A percentile compares a stretch with the other conserved stretches of the same genome.
Evolutionary conservation across 805 yeast genomes (phyloP).

Genomic region (Grigorovia transvaalensis): DNA sequence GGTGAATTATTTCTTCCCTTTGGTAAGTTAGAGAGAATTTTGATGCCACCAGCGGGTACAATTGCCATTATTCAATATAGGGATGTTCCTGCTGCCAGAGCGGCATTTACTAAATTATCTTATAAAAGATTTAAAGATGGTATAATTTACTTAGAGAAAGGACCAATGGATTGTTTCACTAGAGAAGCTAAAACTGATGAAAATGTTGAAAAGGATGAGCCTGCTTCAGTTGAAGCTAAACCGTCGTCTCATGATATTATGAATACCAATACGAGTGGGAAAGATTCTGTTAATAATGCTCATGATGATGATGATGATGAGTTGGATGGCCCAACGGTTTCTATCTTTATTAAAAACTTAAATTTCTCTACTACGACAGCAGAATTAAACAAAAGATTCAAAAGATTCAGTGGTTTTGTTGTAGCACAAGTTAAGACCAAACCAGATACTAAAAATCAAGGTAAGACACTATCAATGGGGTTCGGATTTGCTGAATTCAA

Average conservation of each 20-base stretch:
- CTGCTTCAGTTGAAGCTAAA: conserved; percentile 28
- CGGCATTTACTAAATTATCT: conserved; percentile 81
- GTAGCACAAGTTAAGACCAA: conserved; percentile 77
- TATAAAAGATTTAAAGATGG: conserved; percentile 82
- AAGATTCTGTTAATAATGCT: conserved; percentile 36
- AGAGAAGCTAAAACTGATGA: conserved; percentile 42
- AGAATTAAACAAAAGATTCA: conserved; percentile 52
- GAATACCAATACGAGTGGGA: conserved; percentile 32
- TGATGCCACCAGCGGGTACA: conserved; percentile 96
- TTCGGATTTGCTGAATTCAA: conserved; percentile 92
- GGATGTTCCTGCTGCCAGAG: conserved; percentile 72
- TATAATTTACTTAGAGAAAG: conserved; percentile 84
- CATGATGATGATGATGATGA: conserved; percentile 28
- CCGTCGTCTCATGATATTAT: conserved; percentile 21
- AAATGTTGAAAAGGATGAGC: conserved; percentile 18
- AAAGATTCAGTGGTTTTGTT: conserved; percentile 65
- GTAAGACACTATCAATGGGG: conserved; percentile 81
- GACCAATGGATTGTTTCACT: conserved; percentile 73
- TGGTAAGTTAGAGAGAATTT: conserved; percentile 68
- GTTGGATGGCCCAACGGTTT: conserved; percentile 65
- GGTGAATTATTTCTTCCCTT: conserved; percentile 70
- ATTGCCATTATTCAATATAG: conserved; percentile 88
- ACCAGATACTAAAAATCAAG: conserved; percentile 69
- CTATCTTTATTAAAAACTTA: conserved; percentile 85
- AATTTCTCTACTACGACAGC: conserved; percentile 67